Conservation (phyloP, 129 eudicot species). For the Heracleum sosnowskyi region DNA sequence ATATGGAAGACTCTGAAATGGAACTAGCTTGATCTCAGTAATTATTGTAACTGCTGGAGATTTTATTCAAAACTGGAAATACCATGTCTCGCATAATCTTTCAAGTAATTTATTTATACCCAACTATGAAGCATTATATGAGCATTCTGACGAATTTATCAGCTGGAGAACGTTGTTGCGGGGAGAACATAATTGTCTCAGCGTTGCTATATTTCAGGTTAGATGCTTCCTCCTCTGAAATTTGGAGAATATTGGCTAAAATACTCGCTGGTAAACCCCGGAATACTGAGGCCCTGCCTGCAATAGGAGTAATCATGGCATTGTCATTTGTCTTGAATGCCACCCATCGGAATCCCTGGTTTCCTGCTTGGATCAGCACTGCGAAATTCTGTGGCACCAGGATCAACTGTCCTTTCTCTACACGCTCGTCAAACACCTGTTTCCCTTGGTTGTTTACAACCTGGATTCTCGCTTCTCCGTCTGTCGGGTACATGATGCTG, state of each 20-base stretch:
- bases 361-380: constrained; percentile 51
- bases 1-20: too few relatives aligned
- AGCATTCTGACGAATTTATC: too few relatives aligned
- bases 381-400: constrained; percentile 72
- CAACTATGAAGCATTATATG: too few relatives aligned
- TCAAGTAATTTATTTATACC: too few relatives aligned
- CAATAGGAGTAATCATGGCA: constrained; percentile 54
- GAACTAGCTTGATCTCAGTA: too few relatives aligned
- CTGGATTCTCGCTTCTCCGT: constrained; percentile 56
- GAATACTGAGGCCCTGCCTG: constrained; percentile 51
- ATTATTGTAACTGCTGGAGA: too few relatives aligned
- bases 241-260: constrained; percentile 35
- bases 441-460: constrained; percentile 55
- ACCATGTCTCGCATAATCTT: too few relatives aligned
- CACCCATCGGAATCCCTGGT: constrained; percentile 62
- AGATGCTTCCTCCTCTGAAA: constrained; percentile 43
- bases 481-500: constrained; percentile 30
- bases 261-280: constrained; percentile 47
- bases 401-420: constrained; percentile 50
- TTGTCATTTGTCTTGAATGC: constrained; percentile 72
- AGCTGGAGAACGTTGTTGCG: not conserved
- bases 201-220: constrained; percentile 42
- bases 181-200: constrained; percentile 32
- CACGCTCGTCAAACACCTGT: constrained; percentile 39
- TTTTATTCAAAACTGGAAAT: too few relatives aligned